Conservation (phyloP, 768 basidiomycete genomes). For the Leccinum boreale region DNA sequence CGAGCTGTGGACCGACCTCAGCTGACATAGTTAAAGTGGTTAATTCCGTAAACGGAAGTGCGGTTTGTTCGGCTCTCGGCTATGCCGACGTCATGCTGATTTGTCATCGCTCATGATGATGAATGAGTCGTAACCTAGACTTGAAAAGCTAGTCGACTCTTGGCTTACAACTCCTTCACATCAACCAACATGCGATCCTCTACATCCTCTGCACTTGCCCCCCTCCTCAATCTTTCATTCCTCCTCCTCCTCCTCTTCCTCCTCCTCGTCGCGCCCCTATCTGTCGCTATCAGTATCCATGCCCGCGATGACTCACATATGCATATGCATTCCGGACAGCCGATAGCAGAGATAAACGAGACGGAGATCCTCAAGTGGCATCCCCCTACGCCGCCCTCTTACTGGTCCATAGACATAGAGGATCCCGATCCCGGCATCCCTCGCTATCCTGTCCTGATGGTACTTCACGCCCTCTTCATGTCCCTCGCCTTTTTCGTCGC, state of each 20-base stretch:
- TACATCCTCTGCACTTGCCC: background rate
- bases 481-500: conserved; percentile 76
- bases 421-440: conserved; percentile 39
- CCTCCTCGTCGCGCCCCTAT: conserved; percentile 17
- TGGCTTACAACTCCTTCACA: background rate
- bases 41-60: background rate
- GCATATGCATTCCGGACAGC: conserved; percentile 47
- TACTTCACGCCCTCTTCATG: conserved; percentile 72
- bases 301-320: conserved; percentile 37
- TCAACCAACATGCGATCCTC: conserved; percentile 8
- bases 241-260: conserved; percentile 7
- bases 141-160: background rate
- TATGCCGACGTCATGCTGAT: conserved; percentile 12
- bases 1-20: background rate
- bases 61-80: background rate
- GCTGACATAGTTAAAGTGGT: background rate
- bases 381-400: conserved; percentile 71
- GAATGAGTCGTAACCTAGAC: background rate
- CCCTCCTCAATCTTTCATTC: background rate
- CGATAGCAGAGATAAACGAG: conserved; percentile 69
- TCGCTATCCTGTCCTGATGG: conserved; percentile 68
- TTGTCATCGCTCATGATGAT: conserved; percentile 1
- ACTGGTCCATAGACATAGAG: conserved; percentile 78
- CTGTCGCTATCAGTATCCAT: background rate
- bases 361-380: conserved; percentile 66